Evolutionary conservation across 352 stramenopile genomes (phyloP), one percentile per base, ranked within the genome.

Genomic region (Phytophthora tentaculata): DNA sequence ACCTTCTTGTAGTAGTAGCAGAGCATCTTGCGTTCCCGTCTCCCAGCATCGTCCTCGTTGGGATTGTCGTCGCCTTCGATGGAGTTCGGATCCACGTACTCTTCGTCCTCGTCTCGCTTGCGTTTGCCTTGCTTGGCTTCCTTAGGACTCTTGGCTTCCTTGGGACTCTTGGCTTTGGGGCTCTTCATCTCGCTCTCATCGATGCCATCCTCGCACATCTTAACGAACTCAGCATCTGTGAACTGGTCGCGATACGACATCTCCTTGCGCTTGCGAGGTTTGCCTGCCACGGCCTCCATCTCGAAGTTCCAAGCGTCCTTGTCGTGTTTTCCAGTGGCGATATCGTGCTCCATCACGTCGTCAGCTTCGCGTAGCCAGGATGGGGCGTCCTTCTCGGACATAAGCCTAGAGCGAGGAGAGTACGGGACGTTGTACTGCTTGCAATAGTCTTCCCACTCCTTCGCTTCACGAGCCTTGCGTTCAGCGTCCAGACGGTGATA

Each of bases 201-300:
- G 22, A 93, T 69, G 20, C 86, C 88, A n/a, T 94, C 87, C 68
- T 96, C 88, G 54, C 87, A 94, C 79, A 96, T 93, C 52, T 89
- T 91, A 10, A 94, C 79, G 72, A 96, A 96, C 73, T 96, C 86
- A 1, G 86, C 89, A 49, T 96, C 88, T 0, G 86, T 95, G 32
- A 91, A 94, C 65, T 91, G 80, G 53, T 96, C 88, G 10, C 86
- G 84, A 55, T 96, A 96, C 56, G 85, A 94, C 29, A 96, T 89
- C 68, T 93, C 84, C 56, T 96, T 94, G 44, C 84, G 79, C 67
- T 92, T 92, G 53, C 87, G 85, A 8, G 84, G 72, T 44, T 81
- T 80, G 32, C 57, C 76, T 17, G 63, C 49, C 9, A 84, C 76
- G 12, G 78, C 62, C 12, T 80, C 79, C 54, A 88, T 61, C 20